Evolutionary conservation across 2,329 filamentous ascomycete genomes (phyloP).

Genomic region (Xylariaceae sp.): DNA sequence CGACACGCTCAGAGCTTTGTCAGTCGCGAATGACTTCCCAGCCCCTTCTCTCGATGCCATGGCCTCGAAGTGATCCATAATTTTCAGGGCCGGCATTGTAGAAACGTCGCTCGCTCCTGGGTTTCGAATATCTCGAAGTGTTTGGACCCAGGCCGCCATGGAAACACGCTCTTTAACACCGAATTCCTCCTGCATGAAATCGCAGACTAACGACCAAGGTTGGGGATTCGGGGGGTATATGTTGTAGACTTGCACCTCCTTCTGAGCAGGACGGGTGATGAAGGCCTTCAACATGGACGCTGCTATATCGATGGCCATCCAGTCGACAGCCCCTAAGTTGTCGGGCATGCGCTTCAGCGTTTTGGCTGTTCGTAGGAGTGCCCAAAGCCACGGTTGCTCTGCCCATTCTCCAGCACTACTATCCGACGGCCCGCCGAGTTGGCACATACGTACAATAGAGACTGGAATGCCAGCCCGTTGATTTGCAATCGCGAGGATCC

Average conservation of each 20-base stretch:
- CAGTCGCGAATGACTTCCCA: not conserved
- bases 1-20: not conserved
- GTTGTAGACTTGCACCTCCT: slow-evolving; percentile 10
- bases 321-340: slow-evolving; percentile 11
- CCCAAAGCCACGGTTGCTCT: slow-evolving; percentile 22
- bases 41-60: not conserved
- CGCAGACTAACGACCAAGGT: slow-evolving; percentile 16
- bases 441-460: slow-evolving; percentile 18
- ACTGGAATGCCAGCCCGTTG: slow-evolving; percentile 9
- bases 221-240: slow-evolving; percentile 5
- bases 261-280: not conserved
- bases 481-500: slow-evolving; percentile 12
- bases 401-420: slow-evolving; percentile 5
- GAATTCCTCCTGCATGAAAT: slow-evolving; percentile 1
- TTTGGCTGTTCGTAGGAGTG: slow-evolving; percentile 16
- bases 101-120: slow-evolving; percentile 11
- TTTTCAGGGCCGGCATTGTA: slow-evolving; percentile 16
- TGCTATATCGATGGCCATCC: slow-evolving; percentile 18
- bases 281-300: slow-evolving; percentile 15
- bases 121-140: slow-evolving; percentile 5
- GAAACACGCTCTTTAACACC: slow-evolving; percentile 9
- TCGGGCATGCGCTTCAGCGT: slow-evolving; percentile 10
- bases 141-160: slow-evolving; percentile 14
- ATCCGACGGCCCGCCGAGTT: slow-evolving; percentile 16
- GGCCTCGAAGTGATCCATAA: slow-evolving; percentile 16